Base-by-base conservation (phyloP, 2,329 filamentous ascomycete species). In the Ascochyta lentis region DNA sequence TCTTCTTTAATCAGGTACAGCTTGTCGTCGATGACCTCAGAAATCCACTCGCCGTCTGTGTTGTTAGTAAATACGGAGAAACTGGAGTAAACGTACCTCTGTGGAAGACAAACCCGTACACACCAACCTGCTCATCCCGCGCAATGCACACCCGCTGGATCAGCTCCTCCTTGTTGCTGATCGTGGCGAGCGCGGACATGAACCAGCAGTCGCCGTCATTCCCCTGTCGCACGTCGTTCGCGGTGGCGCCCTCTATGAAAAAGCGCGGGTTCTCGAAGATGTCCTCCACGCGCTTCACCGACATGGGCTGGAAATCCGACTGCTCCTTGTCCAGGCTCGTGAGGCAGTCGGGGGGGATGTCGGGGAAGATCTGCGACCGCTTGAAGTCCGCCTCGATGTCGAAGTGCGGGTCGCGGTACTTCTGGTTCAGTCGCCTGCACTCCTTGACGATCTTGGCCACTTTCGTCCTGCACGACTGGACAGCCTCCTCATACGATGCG, bases 21-120 rank as follows among this genome's bases (percentile, higher is more conserved):
- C 76, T 96, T 96, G 75, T 96, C 92, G 69, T 96, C 92, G 56
- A 96, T 87, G 59, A 96, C 93, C 54, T 90, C 92, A 65, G 92
- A 92, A 53, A 94, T 90, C 92, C 92, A 96, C 75, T 95, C 91
- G 49, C 92, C 92, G 64, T 94, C 91, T 84, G 61, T 43, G 42
- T 44, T 19, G 19, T 19, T 19, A 19, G 19, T 3, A 19, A 19
- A 19, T 19, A 19, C 19, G 19, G 19, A 19, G 19, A 19, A 19
- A 19, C 19, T 19, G 19, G 19, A 19, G 49, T 40, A 33, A 34
- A 31, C 73, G 60, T 74, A 81, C 84, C 84, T 63, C 90, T 84
- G 74, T 90, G 86, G 69, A 95, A 94, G 10, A 95, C 90, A 63
- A 95, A 95, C 1, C 91, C 91, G 64, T 95, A 95, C 1, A 94